Evolutionary conservation across 2,329 filamentous ascomycete species (phyloP), one percentile per base, ranked within the genome.

Genomic region (Alternaria alternata): DNA sequence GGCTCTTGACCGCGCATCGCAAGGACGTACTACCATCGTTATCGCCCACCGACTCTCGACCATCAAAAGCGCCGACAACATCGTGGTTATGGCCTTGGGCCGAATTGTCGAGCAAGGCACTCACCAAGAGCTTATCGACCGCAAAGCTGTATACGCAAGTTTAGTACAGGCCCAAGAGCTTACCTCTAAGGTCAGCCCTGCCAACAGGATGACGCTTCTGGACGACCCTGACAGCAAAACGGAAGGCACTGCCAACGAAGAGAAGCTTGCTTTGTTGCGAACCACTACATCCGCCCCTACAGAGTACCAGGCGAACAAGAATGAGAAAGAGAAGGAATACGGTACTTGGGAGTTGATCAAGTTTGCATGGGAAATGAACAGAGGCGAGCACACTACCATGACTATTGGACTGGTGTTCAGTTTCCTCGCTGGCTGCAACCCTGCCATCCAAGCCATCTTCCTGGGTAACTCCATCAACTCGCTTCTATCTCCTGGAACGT

Each of bases 1-100:
- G 42, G 95, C 95, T 18, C 85, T 99, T 8, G 94, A 98, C 71
- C 90, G 87, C 51, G 95, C 94, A 26, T 87, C 93, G 1, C 86
- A 91, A 64, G 94, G 94, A 24, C 88, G 95, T 54, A 99, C 95
- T 0, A 98, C 95, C 2, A 97, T 98, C 69, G 92, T 94, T 7
- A 98, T 99, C 78, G 95, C 95, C 43, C 95, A 99, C 81, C 90
- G 94, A 68, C 84, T 99, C 8, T 97, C 93, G 0, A 99, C 95
- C 6, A 97, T 99, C 81, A 93, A 89, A 78, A 89, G 93, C 64
- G 94, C 94, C 0, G 91, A 98, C 78, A 97, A 97, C 72, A 99
- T 99, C 68, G 92, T 98, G 12, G 94, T 97, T 64, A 94, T 99
- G 89, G 86, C 89, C 5, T 81, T 89, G 62, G 95, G 95, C 12